These are phyloP conservation scores for Kluyveromyces aestuarii DNA, from an alignment of 805 yeast genomes.

Conservation along the genomic window DNA sequence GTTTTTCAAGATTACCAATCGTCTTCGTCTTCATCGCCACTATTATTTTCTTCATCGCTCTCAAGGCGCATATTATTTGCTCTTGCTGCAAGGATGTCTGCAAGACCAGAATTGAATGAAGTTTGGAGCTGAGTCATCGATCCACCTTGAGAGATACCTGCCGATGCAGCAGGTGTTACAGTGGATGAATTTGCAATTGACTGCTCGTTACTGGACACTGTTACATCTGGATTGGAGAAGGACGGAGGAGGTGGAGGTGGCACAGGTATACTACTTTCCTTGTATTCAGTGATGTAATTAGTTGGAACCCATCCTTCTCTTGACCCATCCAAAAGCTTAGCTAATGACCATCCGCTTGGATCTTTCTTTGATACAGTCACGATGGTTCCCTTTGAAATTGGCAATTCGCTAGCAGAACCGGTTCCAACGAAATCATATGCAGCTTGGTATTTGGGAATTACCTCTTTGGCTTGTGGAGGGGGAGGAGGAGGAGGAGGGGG, in stretches of 20 bases:
- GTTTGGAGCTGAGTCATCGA: constrained; percentile 14
- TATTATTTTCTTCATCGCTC: constrained; percentile 63
- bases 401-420: constrained; percentile 72
- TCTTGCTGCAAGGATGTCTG: constrained; percentile 77
- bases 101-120: constrained; percentile 71
- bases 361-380: constrained; percentile 64
- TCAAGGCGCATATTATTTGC: constrained; percentile 53
- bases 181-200: constrained; percentile 8
- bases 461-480: constrained; percentile 48
- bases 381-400: constrained; percentile 67
- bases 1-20: constrained; percentile 2
- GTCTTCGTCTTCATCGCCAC: constrained; percentile 49
- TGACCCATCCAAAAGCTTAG: constrained; percentile 62
- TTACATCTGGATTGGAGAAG: constrained; percentile 17
- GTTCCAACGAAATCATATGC: constrained; percentile 84
- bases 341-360: constrained; percentile 92
- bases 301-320: constrained; percentile 97
- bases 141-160: constrained; percentile 6
- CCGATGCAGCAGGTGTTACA: constrained; percentile 13
- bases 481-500: constrained; percentile 82
- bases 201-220: constrained; percentile 9
- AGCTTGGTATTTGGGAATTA: constrained; percentile 73
- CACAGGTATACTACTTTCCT: constrained; percentile 20
- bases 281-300: constrained; percentile 65
- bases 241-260: constrained; percentile 33